A percentile compares a stretch with the other conserved stretches of the same genome.
phyloP scores from a whole-genome alignment of 805 yeast species.

The Myxozyma lipomycoides region DNA sequence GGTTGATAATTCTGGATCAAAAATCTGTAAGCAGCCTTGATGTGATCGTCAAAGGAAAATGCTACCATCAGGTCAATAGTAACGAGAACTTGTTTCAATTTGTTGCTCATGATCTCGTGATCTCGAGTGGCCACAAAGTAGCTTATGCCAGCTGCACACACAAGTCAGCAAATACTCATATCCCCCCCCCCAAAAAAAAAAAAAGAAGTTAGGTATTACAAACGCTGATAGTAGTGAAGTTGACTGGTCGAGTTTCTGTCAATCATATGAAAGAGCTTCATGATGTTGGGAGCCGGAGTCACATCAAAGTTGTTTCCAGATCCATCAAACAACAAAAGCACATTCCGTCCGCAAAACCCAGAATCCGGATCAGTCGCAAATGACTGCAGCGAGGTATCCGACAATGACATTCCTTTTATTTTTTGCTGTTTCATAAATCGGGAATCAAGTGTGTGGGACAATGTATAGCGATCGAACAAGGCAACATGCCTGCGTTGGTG shows the following conservation, averaged over 20 bases:
- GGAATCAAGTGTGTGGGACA: no score
- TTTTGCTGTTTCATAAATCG: no score
- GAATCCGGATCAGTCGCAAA: neutral
- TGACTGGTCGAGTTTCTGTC: constrained; percentile 4
- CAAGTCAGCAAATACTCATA: no score
- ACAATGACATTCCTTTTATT: no score
- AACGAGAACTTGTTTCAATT: constrained; percentile 18
- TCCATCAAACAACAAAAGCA: constrained; percentile 23
- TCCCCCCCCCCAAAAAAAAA: neutral
- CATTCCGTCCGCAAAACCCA: constrained; percentile 5
- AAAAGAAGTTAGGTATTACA: neutral
- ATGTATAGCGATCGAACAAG: no score
- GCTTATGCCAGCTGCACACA: constrained; percentile 60
- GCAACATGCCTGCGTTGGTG: no score
- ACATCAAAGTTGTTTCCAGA: constrained; percentile 13
- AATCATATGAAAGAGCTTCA: constrained; percentile 16
- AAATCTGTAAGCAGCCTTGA: constrained; percentile 39
- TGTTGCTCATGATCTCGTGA: neutral
- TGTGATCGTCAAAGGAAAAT: constrained; percentile 52
- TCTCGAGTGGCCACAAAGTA: constrained; percentile 38
- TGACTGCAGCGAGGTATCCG: neutral
- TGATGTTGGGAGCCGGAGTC: constrained; percentile 16
- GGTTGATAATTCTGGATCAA: constrained; percentile 22
- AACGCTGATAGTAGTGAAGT: constrained; percentile 22
- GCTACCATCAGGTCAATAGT: constrained; percentile 49